These are phyloP conservation scores for Jacaranda copaia DNA, from an alignment of 257 asterid genomes.

Conservation along the genomic window DNA sequence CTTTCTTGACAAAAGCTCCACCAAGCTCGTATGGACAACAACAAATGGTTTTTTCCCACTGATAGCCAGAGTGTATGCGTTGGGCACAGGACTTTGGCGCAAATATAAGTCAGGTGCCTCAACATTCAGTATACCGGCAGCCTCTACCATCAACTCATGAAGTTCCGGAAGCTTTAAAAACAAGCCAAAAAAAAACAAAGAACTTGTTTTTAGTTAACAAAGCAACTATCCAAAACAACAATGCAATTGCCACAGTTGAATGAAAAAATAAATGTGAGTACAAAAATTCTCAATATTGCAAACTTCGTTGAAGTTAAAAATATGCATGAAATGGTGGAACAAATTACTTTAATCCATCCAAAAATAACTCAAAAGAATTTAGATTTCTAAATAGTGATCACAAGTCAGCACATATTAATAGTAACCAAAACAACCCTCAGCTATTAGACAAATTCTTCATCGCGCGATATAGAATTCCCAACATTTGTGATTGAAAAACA, in stretches of 20 bases:
- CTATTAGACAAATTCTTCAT: constrained; percentile 4
- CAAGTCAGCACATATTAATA: not conserved
- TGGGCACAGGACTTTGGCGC: constrained; percentile 94
- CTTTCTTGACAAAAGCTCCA: constrained; percentile 84
- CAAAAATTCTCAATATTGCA: not conserved
- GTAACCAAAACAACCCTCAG: too few relatives aligned
- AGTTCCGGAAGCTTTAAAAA: constrained; percentile 82
- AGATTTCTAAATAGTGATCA: not conserved
- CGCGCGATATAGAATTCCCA: not conserved
- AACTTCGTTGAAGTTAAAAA: too few relatives aligned
- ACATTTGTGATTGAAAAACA: not conserved
- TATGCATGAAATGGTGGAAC: too few relatives aligned
- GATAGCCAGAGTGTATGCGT: constrained; percentile 92
- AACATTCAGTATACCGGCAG: constrained; percentile 66
- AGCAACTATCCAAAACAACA: not conserved
- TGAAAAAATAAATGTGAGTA: not conserved
- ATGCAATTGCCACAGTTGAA: not conserved
- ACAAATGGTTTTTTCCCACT: constrained; percentile 94
- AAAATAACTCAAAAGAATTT: not conserved
- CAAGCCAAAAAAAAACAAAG: constrained; percentile 10
- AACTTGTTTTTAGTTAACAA: constrained; percentile 7
- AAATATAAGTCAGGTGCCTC: constrained; percentile 89
- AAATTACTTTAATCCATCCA: not conserved
- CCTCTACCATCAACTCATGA: constrained; percentile 77
- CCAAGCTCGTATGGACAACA: constrained; percentile 93